Evolutionary conservation across 192 early-diverging fungal genomes (phyloP).

Genomic region (Coemansia sp.): DNA sequence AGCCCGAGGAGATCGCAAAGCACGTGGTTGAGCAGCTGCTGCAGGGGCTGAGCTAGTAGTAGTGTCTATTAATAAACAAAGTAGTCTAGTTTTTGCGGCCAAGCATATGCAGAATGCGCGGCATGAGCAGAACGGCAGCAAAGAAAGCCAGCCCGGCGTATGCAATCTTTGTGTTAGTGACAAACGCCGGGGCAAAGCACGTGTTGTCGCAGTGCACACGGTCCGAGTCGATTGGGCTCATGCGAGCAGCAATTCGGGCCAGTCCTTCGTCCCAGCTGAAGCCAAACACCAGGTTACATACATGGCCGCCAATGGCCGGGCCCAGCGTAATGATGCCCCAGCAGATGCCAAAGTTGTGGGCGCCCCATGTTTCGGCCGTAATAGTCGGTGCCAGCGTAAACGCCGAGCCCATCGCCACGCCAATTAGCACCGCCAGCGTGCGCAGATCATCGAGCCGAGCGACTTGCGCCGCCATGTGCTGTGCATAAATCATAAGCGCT

Average conservation of each 20-base stretch:
- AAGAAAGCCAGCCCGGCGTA: slow-evolving; percentile 38
- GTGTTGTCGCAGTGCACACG: slow-evolving; percentile 26
- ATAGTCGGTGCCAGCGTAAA: slow-evolving; percentile 53
- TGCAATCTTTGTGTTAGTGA: slow-evolving; percentile 28
- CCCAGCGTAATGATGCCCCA: slow-evolving; percentile 62
- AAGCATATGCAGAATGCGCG: slow-evolving; percentile 3
- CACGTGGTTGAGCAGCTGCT: slow-evolving; percentile 25
- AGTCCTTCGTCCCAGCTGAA: slow-evolving; percentile 54
- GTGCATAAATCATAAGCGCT: slow-evolving; percentile 44
- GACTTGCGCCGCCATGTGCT: slow-evolving; percentile 21
- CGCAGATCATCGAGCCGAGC: slow-evolving; percentile 29
- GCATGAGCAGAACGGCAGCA: slow-evolving; percentile 26
- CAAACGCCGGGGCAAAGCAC: slow-evolving; percentile 48
- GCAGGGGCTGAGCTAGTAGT: not conserved
- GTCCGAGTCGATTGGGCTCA: slow-evolving; percentile 15
- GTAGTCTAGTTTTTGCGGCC: not conserved
- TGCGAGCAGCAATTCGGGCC: slow-evolving; percentile 13
- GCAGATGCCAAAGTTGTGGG: slow-evolving; percentile 51
- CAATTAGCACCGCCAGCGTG: slow-evolving; percentile 34
- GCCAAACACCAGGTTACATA: slow-evolving; percentile 64
- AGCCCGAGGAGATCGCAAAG: slow-evolving; percentile 61
- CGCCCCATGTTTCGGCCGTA: slow-evolving; percentile 53
- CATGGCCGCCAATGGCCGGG: slow-evolving; percentile 61
- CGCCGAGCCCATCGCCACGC: slow-evolving; percentile 45
- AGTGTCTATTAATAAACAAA: not conserved